Percentiles rank a stretch among this genome's conserved stretches.
Conservation (phyloP, 768 basidiomycete species). For the Mrakia hoshinonis region DNA sequence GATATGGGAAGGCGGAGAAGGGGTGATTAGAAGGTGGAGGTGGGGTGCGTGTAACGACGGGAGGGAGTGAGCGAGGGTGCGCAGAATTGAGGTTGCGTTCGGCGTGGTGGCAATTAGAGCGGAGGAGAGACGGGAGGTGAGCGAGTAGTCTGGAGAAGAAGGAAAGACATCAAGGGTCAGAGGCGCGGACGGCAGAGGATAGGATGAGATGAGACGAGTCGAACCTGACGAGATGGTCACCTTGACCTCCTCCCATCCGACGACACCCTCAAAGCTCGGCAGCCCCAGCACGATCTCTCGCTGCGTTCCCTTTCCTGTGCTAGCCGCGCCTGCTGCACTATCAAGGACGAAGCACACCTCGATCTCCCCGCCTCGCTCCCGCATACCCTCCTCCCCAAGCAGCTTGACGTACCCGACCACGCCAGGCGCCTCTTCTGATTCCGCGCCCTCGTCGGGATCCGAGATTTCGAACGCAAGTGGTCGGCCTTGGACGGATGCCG, state of each 20-base stretch:
- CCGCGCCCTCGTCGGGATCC: neutral
- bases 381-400: constrained; percentile 8
- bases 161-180: neutral
- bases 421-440: neutral
- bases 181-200: neutral
- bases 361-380: neutral
- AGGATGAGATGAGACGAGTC: neutral
- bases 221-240: neutral
- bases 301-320: neutral
- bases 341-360: constrained; percentile 7
- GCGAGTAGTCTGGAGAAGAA: neutral
- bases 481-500: constrained; percentile 8
- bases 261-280: constrained; percentile 18
- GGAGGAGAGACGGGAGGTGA: neutral
- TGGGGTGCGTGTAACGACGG: neutral
- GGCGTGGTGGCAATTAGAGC: neutral
- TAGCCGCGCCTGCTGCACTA: neutral
- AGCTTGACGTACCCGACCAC: constrained; percentile 14
- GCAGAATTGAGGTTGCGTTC: neutral
- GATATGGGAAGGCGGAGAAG: neutral
- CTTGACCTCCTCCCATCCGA: neutral
- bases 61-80: constrained; percentile 4
- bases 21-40: neutral
- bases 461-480: constrained; percentile 10
- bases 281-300: neutral